Conservation (phyloP, 2,329 filamentous ascomycete genomes). For the Penicillium sp. region DNA sequence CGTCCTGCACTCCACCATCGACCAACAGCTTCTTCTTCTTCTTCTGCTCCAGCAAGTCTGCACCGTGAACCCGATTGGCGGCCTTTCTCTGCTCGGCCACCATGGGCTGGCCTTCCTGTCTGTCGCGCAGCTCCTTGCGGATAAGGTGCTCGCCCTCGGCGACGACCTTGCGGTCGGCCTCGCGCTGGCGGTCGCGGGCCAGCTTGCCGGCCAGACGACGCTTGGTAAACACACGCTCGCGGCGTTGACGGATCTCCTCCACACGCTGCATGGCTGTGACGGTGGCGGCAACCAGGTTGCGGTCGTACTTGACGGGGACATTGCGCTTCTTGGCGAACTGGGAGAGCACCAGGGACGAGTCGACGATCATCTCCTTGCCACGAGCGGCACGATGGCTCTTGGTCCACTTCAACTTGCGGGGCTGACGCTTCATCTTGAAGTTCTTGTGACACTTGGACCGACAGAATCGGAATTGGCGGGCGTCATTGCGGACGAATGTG, state of each 20-base stretch:
- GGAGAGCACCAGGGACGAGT: conserved; percentile 66
- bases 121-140: conserved; percentile 60
- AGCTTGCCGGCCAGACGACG: conserved; percentile 82
- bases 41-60: conserved; percentile 41
- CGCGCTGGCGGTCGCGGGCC: conserved; percentile 67
- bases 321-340: conserved; percentile 91
- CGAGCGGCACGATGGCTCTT: conserved; percentile 83
- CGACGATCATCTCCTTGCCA: conserved; percentile 86
- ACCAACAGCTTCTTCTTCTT: conserved; percentile 43
- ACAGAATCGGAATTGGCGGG: conserved; percentile 63
- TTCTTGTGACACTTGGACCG: conserved; percentile 65
- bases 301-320: conserved; percentile 91
- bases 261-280: conserved; percentile 89
- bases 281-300: conserved; percentile 80
- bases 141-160: conserved; percentile 89
- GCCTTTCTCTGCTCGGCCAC: conserved; percentile 34
- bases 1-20: conserved; percentile 43
- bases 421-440: conserved; percentile 98
- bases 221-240: conserved; percentile 92
- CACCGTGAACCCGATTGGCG: conserved; percentile 36
- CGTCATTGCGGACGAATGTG: conserved; percentile 63
- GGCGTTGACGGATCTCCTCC: conserved; percentile 71
- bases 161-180: conserved; percentile 78
- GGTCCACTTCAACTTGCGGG: conserved; percentile 94
- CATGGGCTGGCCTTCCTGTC: conserved; percentile 46